These are phyloP conservation scores for Russula compacta DNA, from an alignment of 768 basidiomycete species.

Conservation along the genomic window DNA sequence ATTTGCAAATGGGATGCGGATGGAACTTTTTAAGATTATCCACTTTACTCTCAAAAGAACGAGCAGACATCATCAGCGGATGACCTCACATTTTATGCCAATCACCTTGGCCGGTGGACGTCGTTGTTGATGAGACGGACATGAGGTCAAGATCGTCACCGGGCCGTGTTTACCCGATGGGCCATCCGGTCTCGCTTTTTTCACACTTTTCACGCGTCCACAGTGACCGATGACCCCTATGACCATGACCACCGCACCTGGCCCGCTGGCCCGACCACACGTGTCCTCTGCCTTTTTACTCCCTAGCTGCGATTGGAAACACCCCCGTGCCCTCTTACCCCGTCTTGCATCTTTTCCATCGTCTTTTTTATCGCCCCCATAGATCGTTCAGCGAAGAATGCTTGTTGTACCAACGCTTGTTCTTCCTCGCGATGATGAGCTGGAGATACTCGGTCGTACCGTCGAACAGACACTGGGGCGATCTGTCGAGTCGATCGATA, in stretches of 20 bases:
- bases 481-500: conserved; percentile 21
- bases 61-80: neutral
- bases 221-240: neutral
- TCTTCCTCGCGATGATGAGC: conserved; percentile 14
- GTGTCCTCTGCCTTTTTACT: neutral
- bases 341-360: no score
- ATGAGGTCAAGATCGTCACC: neutral
- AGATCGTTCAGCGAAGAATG: neutral
- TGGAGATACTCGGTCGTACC: conserved; percentile 20
- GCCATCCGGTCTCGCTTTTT: neutral
- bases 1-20: conserved; percentile 72
- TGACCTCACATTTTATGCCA: conserved; percentile 51
- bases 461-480: conserved; percentile 16
- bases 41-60: neutral
- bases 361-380: neutral
- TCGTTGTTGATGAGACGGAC: conserved; percentile 9
- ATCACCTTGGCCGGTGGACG: conserved; percentile 21
- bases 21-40: conserved; percentile 23
- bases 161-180: neutral
- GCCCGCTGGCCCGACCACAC: neutral
- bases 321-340: neutral
- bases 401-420: conserved; percentile 4
- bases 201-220: neutral
- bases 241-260: no score
- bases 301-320: neutral